A percentile compares a stretch with the other conserved stretches of the same genome.
Conservation (phyloP, 306 rosid genomes). For the Luffa aegyptiaca region DNA sequence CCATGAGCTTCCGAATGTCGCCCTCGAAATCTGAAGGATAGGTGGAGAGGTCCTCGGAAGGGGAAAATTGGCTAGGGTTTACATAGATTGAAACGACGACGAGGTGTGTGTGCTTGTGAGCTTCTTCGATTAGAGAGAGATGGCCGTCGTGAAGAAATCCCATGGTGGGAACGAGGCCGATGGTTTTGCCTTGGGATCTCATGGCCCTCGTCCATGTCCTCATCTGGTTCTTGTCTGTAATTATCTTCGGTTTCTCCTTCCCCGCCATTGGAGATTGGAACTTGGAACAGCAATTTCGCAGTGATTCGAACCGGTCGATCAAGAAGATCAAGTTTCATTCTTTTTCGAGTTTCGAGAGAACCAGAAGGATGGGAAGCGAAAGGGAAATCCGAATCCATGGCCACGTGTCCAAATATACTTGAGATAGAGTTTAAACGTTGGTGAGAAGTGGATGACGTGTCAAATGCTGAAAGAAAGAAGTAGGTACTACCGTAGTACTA, state of each 20-base stretch:
- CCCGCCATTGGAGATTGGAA: slow-evolving; percentile 25
- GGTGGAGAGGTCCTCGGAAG: slow-evolving; percentile 69
- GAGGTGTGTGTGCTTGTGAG: slow-evolving; percentile 34
- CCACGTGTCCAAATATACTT: neutral
- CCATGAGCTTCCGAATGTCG: slow-evolving; percentile 47
- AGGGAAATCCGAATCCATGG: neutral
- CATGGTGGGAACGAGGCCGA: slow-evolving; percentile 81
- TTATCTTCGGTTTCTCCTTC: slow-evolving; percentile 32
- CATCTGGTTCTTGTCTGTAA: slow-evolving; percentile 47
- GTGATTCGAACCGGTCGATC: neutral
- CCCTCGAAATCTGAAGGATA: slow-evolving; percentile 82
- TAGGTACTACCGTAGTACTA: too few species aligned
- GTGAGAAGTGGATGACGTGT: too few species aligned
- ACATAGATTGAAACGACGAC: slow-evolving; percentile 71
- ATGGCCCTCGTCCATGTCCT: slow-evolving; percentile 72
- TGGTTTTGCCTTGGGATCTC: slow-evolving; percentile 54
- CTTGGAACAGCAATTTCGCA: neutral
- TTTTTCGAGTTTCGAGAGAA: neutral
- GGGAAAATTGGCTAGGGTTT: slow-evolving; percentile 82
- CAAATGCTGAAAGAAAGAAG: too few species aligned
- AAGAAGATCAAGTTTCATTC: neutral
- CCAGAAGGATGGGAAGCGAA: neutral
- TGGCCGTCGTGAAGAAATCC: slow-evolving; percentile 82
- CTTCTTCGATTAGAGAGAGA: slow-evolving; percentile 52
- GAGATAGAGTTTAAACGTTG: too few species aligned